Base-by-base conservation (phyloP, 495 filamentous ascomycete species). In the Aspergillus avenaceus region DNA sequence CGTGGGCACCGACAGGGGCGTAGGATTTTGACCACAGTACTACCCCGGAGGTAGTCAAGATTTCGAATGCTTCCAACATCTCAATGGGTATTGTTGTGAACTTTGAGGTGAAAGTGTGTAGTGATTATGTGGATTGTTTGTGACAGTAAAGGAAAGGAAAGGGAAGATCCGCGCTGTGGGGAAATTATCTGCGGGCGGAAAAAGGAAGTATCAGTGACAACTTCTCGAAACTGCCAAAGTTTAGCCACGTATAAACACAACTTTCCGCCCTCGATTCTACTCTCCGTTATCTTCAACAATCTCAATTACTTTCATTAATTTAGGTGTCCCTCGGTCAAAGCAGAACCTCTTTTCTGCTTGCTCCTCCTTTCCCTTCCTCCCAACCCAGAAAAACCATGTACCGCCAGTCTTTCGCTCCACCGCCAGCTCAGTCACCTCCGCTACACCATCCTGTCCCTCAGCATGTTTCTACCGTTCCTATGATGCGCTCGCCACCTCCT, bases 381-480 rank as follows among this genome's bases (percentile, higher is more conserved):
- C 24, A 32, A 52, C 23, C 38, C n/a, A 43, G 37, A 51, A 36
- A 45, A 56, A 68, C 34, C 46, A 96, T 96, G 91, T 92, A 97
- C 70, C 86, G 90, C 64, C 74, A 80, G 54, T 77, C 80, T 41
- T 95, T 90, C 72, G 84, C 82, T 58, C 81, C 83, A 45, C 79
- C 83, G 21, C 85, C 84, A 34, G 86, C 88, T 49, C 87, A 89
- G 58, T 96, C 93, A 55, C 93, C 93, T 61, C 95, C 93, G 34
- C 85, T 99, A 53, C 93, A 99, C 72, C 93, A 99, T 68, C 93
- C 93, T 23, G 91, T 97, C 38, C 95, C 95, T 38, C 95, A 97
- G 63, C 95, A 97, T 79, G 91, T 97, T 48, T 96, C 95, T 56
- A 95, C 91, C 42, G 95, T 99, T 41, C 93, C 93, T n/a, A 91